phyloP scores from a whole-genome alignment of 768 basidiomycete species.

The Naganishia vishniacii region DNA sequence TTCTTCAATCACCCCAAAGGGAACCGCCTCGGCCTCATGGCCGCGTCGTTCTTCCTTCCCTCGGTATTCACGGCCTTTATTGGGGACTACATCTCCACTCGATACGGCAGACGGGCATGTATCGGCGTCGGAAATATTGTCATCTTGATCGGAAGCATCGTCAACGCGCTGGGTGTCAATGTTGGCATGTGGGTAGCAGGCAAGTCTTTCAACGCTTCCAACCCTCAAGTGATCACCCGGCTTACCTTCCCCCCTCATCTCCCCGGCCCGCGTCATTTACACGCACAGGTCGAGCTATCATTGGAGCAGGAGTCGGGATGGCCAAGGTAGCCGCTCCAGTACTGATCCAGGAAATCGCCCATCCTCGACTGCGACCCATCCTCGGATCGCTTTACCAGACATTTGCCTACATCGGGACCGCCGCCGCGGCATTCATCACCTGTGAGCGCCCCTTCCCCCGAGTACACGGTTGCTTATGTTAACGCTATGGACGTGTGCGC shows the following conservation, averaged over 20 bases:
- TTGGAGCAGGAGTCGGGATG: slow-evolving; percentile 32
- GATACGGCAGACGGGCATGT: slow-evolving; percentile 31
- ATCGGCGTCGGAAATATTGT: slow-evolving; percentile 29
- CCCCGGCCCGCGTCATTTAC: not conserved
- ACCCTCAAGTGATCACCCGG: not conserved
- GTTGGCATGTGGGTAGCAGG: slow-evolving; percentile 21
- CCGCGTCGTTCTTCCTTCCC: slow-evolving; percentile 35
- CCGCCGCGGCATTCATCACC: slow-evolving; percentile 25
- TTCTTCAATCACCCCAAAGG: slow-evolving; percentile 31
- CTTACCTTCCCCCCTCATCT: slow-evolving; percentile 13
- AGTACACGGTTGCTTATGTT: not conserved
- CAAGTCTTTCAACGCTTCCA: not conserved
- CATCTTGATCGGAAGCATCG: slow-evolving; percentile 30
- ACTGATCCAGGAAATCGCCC: slow-evolving; percentile 37
- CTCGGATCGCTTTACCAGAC: slow-evolving; percentile 34
- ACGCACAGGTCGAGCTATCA: slow-evolving; percentile 26
- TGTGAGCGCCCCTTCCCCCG: not conserved
- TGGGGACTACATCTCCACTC: slow-evolving; percentile 32
- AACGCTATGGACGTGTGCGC: slow-evolving; percentile 12
- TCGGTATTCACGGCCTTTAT: slow-evolving; percentile 33
- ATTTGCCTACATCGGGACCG: slow-evolving; percentile 28
- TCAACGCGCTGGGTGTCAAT: slow-evolving; percentile 32
- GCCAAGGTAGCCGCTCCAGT: slow-evolving; percentile 36
- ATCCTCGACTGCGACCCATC: slow-evolving; percentile 31
- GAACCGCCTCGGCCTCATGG: slow-evolving; percentile 31